Conservation (phyloP, 2,329 filamentous ascomycete species). For the Pseudocercospora crystallina region DNA sequence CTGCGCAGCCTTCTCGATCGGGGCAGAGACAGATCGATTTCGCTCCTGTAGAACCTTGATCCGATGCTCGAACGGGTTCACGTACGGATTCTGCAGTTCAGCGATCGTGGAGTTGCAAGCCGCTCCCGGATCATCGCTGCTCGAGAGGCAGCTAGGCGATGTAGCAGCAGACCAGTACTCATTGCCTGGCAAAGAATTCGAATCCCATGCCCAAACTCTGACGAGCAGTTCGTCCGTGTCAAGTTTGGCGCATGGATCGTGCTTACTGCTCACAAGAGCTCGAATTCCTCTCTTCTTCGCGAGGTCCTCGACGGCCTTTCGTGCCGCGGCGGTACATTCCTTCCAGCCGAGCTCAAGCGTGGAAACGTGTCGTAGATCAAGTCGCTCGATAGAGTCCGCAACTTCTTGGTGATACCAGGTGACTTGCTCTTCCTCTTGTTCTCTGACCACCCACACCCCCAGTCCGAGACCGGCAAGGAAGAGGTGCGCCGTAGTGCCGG, state of each 20-base stretch:
- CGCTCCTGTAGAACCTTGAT: conserved; percentile 5
- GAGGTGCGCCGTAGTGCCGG: conserved; percentile 20
- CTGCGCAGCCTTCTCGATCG: too few species aligned
- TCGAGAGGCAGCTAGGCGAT: conserved; percentile 10
- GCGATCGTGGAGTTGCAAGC: conserved; percentile 32
- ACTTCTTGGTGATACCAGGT: conserved; percentile 14
- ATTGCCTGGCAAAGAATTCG: conserved; percentile 33
- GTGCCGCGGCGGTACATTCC: neutral
- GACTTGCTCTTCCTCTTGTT: conserved; percentile 15
- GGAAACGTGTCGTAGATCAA: neutral
- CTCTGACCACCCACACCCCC: conserved; percentile 26
- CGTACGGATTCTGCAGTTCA: conserved; percentile 31
- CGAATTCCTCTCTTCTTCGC: neutral
- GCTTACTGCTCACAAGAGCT: conserved; percentile 2
- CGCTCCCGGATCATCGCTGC: conserved; percentile 29
- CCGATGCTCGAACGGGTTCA: conserved; percentile 24
- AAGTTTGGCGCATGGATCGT: conserved; percentile 28
- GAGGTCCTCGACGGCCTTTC: neutral
- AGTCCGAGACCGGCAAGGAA: conserved; percentile 28
- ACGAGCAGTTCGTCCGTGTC: conserved; percentile 24
- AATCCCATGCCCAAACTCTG: conserved; percentile 33
- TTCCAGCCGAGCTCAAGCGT: neutral
- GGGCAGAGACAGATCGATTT: too few species aligned
- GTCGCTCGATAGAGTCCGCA: neutral
- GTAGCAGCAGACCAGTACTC: conserved; percentile 29